Base-by-base conservation (phyloP, 495 filamentous ascomycete genomes). In the Daldinia decipiens region DNA sequence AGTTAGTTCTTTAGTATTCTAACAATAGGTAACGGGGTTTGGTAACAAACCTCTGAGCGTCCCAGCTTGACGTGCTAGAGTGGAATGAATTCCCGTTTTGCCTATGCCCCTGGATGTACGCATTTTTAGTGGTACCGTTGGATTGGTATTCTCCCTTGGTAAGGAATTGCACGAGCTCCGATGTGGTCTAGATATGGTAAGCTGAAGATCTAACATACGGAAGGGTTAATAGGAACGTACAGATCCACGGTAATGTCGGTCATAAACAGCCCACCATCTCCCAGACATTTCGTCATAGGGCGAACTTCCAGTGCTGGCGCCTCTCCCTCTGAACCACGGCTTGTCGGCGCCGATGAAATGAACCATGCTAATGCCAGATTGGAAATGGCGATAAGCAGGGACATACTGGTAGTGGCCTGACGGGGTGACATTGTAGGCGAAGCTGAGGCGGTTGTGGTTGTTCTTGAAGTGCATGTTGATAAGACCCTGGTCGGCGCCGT, bases 401-500 rank as follows among this genome's bases (percentile, higher is more conserved):
- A 95, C 86, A 79, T 96, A 97, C 80, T 98, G 95, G 81, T 98
- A 98, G 74, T 93, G 92, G 29, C 90, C 93, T 70, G 91, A 95
- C 5, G 94, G 94, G 2, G 95, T 99, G 79, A 93, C 94, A 78
- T 99, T 99, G 82, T 98, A 99, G 34, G 89, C 87, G 80, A 99
- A 99, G 82, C 92, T 94, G 70, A 99, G 81, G 66, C 94, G 87
- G 80, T 97, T 89, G 87, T 89, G 98, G 21, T 75, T 81, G 72
- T 91, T 86, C 67, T 84, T 86, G 82, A 97, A 99, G 79, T 98
- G 90, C 84, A 95, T 92, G 78, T 99, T 99, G 74, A 99, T 81
- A 47, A 99, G 85, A 17, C 95, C 95, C 79, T 99, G 95, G 74
- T 99, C 95, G 36, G 96, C 95, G 26, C 95, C 96, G 80, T 99